Base-by-base conservation (phyloP, 78 protist genomes). In the Parvularia atlantis region DNA sequence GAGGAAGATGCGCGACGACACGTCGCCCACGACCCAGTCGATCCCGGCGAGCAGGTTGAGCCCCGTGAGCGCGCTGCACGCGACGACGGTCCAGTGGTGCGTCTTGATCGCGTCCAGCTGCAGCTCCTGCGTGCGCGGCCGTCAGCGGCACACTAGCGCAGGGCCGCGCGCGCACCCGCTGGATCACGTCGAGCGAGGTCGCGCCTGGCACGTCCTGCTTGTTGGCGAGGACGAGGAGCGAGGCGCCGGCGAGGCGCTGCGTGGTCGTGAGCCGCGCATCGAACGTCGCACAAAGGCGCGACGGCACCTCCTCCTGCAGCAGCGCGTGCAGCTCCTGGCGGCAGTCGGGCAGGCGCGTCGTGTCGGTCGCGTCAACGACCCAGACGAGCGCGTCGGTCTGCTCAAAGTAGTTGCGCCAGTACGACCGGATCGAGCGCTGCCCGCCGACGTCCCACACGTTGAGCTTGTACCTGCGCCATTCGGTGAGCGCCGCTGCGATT, bases 371-470 rank as follows among this genome's bases (percentile, higher is more conserved):
- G 66, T 95, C 99, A 17, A 97, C 89, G 14, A 97, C 99, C 97
- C 98, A 97, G n/a, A 97, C 74, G 6, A 98, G 54, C 30, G 93
- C 99, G 63, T 96, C 99, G 30, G 97, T 94, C 56, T 63, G 31
- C 75, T 93, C 97, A 67, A 89, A 96, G 78, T 94, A 95, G 79
- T 95, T 93, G 26, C 91, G 75, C 99, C 99, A 96, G 71, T 95
- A 98, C 1, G 97, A 73, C 31, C 99, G 89, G 9, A 98, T 66
- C 1, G 97, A 77, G 44, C 82, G 80, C 70, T 98, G 99, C 14
- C 99, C 99, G 24, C 99, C 99, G 6, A 97, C 86, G 75, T 97
- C 99, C 99, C 99, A 96, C 10, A 96, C 39, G 62, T 96, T 95
- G 56, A 97, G 74, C 75, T 86, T 89, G 88, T 67, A 94, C 6